Percentiles rank a stretch among this genome's conserved stretches.
Conservation (phyloP, 352 stramenopile genomes). For the Globisporangium uncinulatum region DNA sequence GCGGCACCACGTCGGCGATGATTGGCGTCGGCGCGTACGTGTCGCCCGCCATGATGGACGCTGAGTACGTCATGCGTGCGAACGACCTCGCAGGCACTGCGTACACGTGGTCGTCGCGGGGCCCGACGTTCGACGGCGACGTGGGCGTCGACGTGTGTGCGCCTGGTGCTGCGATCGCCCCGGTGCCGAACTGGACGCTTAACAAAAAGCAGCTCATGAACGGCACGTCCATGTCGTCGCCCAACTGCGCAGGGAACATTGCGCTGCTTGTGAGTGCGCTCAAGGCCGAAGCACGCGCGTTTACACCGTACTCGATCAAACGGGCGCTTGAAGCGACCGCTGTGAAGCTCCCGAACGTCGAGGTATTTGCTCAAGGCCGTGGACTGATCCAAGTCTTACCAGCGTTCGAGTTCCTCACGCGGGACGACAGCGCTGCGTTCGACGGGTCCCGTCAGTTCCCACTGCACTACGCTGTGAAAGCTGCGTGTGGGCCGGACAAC, state of each 20-base stretch:
- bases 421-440: constrained; percentile 43
- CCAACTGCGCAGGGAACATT: constrained; percentile 92
- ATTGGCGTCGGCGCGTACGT: constrained; percentile 94
- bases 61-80: constrained; percentile 85
- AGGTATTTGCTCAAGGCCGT: constrained; percentile 72
- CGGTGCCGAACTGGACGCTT: constrained; percentile 93
- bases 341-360: constrained; percentile 47
- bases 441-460: constrained; percentile 64
- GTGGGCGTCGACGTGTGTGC: constrained; percentile 90
- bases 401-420: constrained; percentile 60
- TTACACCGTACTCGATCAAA: constrained; percentile 86
- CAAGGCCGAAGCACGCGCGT: constrained; percentile 72
- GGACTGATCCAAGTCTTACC: constrained; percentile 78
- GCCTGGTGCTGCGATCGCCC: constrained; percentile 92
- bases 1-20: constrained; percentile 83
- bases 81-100: constrained; percentile 53
- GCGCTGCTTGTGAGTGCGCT: constrained; percentile 90
- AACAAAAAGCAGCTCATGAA: constrained; percentile 97
- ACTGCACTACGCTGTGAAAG: constrained; percentile 47
- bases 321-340: constrained; percentile 87
- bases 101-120: constrained; percentile 93
- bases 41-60: constrained; percentile 93
- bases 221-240: constrained; percentile 95
- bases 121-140: constrained; percentile 90
- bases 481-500: constrained; percentile 26